Percentiles rank a stretch among this genome's conserved stretches.
Conservation (phyloP, 2,329 filamentous ascomycete genomes). For the Diaporthe citriasiana region DNA sequence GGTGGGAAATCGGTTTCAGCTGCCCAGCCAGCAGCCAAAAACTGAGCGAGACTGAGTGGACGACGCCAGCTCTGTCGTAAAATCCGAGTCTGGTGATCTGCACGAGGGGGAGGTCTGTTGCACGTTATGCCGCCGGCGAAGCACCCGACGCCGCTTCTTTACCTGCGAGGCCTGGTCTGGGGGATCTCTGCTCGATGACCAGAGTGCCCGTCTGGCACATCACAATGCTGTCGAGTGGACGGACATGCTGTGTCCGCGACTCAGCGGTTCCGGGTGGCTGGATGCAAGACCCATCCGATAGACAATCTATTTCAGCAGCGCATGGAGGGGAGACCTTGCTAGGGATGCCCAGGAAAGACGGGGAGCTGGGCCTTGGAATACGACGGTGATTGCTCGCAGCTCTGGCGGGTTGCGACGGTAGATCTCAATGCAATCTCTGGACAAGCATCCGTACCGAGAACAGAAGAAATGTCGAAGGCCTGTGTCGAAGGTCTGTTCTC, state of each 20-base stretch:
- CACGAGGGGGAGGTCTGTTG: neutral
- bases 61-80: constrained; percentile 17
- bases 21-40: neutral
- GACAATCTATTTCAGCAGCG: neutral
- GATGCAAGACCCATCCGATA: constrained; percentile 15
- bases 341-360: neutral
- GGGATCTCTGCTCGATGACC: neutral
- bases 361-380: constrained; percentile 11
- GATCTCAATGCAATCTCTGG: constrained; percentile 33
- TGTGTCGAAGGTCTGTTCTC: neutral
- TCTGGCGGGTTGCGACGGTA: constrained; percentile 28
- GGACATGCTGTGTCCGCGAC: neutral
- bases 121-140: neutral
- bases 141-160: neutral
- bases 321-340: neutral
- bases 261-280: neutral
- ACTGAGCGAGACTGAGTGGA: constrained; percentile 1
- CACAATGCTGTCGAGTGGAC: neutral
- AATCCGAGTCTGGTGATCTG: neutral
- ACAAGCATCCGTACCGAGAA: constrained; percentile 22
- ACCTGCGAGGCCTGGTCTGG: neutral
- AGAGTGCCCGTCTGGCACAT: neutral
- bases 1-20: constrained; percentile 25
- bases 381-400: constrained; percentile 12
- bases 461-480: neutral